A percentile compares a stretch with the other conserved stretches of the same genome.
phyloP scores from a whole-genome alignment of 345 rosid genomes.

The Linum trigynum region DNA sequence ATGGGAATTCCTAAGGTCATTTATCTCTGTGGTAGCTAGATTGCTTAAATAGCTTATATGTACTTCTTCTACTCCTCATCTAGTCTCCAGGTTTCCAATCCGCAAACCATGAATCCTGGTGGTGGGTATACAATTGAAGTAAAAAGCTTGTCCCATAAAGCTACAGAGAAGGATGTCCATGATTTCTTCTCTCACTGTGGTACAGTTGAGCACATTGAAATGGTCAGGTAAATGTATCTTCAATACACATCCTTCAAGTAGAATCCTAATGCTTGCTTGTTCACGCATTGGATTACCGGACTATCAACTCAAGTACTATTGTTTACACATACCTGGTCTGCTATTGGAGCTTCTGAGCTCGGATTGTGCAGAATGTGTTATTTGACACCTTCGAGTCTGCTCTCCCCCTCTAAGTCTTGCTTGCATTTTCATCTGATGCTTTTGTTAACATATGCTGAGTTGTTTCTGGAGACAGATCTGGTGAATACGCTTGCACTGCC shows the following conservation, averaged over 20 bases:
- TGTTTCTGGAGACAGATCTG: slow-evolving; percentile 34
- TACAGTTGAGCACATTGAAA: slow-evolving; percentile 50
- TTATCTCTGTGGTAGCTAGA: no score
- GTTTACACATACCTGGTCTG: no score
- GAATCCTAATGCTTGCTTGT: no score
- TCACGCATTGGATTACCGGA: no score
- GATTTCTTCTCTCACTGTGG: slow-evolving; percentile 74
- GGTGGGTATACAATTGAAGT: slow-evolving; percentile 62
- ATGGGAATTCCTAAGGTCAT: no score
- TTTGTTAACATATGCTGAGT: not conserved
- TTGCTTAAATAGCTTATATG: not conserved
- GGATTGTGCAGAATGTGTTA: no score
- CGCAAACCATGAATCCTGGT: slow-evolving; percentile 47
- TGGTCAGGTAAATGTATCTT: slow-evolving; percentile 39
- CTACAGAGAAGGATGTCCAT: slow-evolving; percentile 55
- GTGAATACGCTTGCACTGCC: slow-evolving; percentile 58
- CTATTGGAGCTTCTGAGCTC: no score
- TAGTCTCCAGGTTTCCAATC: slow-evolving; percentile 6
- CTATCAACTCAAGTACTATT: not conserved
- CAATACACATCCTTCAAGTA: no score
- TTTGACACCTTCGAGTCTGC: no score
- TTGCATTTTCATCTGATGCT: no score
- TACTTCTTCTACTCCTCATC: slow-evolving; percentile 3
- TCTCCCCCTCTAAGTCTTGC: no score
- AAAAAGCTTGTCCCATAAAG: slow-evolving; percentile 58